Conservation (phyloP, 2,329 filamentous ascomycete genomes). For the Uncinocarpus reesii region DNA sequence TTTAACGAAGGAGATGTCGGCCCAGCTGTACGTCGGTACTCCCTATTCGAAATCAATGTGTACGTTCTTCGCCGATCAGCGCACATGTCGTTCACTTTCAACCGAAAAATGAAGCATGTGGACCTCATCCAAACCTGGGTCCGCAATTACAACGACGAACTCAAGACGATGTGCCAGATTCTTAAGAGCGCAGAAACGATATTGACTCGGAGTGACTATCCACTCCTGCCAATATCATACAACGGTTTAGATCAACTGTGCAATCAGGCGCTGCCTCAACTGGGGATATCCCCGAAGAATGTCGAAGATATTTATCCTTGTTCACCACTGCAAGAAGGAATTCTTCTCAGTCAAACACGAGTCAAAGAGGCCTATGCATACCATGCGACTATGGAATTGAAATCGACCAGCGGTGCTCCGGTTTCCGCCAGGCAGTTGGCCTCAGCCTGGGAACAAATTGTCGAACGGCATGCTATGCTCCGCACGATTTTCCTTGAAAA, state of each 20-base stretch:
- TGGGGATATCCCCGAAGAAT: neutral
- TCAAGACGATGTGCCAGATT: neutral
- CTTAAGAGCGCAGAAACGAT: neutral
- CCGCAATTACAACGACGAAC: too few species aligned
- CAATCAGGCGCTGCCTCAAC: neutral
- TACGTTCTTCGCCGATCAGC: too few species aligned
- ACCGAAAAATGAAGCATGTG: too few species aligned
- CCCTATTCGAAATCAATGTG: too few species aligned
- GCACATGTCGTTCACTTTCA: too few species aligned
- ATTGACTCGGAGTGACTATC: constrained; percentile 1
- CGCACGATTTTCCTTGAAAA: constrained; percentile 28
- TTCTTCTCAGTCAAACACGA: constrained; percentile 20
- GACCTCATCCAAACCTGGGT: too few species aligned
- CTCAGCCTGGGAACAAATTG: constrained; percentile 25
- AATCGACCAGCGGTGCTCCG: constrained; percentile 15
- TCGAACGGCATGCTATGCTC: constrained; percentile 26
- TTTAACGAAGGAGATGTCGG: constrained; percentile 10
- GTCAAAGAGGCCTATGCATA: neutral
- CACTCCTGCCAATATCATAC: neutral
- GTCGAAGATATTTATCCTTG: constrained; percentile 33
- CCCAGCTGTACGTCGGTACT: too few species aligned
- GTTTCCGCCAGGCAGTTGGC: constrained; percentile 18
- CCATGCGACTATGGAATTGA: neutral
- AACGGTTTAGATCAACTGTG: neutral
- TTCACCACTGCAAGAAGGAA: constrained; percentile 33